These are phyloP conservation scores for Pseudocercospora crystallina DNA, from an alignment of 2,329 filamentous ascomycete species.

Conservation along the genomic window DNA sequence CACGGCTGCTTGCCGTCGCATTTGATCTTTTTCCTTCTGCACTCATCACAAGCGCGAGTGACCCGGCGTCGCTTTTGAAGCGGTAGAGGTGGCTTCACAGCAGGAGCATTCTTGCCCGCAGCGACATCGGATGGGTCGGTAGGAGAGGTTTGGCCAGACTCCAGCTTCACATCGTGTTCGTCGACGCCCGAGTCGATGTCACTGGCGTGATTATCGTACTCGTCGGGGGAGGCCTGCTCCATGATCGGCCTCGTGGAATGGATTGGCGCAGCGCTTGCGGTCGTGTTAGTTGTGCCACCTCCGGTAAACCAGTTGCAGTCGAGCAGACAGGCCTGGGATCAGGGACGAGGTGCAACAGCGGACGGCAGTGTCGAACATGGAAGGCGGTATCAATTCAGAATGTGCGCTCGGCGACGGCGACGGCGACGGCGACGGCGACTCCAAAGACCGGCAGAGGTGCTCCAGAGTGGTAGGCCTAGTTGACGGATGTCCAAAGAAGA, in stretches of 20 bases:
- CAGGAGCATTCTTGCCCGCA: constrained; percentile 19
- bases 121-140: constrained; percentile 19
- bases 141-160: constrained; percentile 29
- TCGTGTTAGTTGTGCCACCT: too few relatives aligned
- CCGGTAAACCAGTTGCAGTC: too few relatives aligned
- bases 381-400: too few relatives aligned
- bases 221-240: constrained; percentile 33
- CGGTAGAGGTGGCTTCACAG: constrained; percentile 27
- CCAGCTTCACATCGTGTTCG: constrained; percentile 32
- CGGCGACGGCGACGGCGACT: too few relatives aligned
- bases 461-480: too few relatives aligned
- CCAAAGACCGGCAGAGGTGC: too few relatives aligned
- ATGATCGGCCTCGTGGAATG: constrained; percentile 16
- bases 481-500: too few relatives aligned
- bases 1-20: constrained; percentile 57
- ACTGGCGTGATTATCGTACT: constrained; percentile 33
- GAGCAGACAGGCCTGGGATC: too few relatives aligned
- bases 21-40: constrained; percentile 65
- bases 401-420: too few relatives aligned
- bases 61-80: constrained; percentile 74
- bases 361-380: too few relatives aligned
- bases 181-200: constrained; percentile 33
- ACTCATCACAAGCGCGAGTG: constrained; percentile 85
- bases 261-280: too few relatives aligned
- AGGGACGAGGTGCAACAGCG: too few relatives aligned